Evolutionary conservation across 495 filamentous ascomycete genomes (phyloP), one percentile per base, ranked within the genome.

Genomic region (Aspergillus egyptiacus): DNA sequence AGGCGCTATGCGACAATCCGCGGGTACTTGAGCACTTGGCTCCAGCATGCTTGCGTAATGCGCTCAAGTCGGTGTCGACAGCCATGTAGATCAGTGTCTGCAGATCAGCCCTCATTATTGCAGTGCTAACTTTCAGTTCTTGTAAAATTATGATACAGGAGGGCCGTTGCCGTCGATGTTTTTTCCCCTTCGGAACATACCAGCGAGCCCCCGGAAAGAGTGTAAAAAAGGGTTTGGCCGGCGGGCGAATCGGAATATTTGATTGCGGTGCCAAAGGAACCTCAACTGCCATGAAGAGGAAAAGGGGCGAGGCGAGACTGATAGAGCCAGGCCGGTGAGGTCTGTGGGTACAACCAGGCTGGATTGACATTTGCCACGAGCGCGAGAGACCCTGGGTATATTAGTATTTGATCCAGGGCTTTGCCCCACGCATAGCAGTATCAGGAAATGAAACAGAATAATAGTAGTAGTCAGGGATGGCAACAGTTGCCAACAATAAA

Each of bases 21-120:
- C 65, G 63, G 65, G 66, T 63, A 43, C 48, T 55, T 62, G 53
- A 65, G 66, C 55, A 50, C 68, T 54, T 57, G 54, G 55, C 62
- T 53, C 50, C 47, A 60, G 54, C 44, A 59, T 66, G 68, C 68
- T 71, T 71, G 68, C 68, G 68, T 71, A 71, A 71, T 68, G 66
- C 60, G 39, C 32, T 49, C 51, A 45, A 63, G 55, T 42, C 53
- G 39, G 46, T 49, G 54, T 43, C 40, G n/a, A n/a, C n/a, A n/a
- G n/a, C n/a, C n/a, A n/a, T n/a, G n/a, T n/a, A n/a, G n/a, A n/a
- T 10, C 13, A 11, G 5, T 39, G 40, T 27, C 25, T 68, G 67
- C 61, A 56, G 67, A 70, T 70, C 67, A 63, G 49, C 65, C 51
- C 44, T 59, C 50, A 25, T 38, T 22, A 43, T 52, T 39, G 40